Evolutionary conservation across 164 flowering plant species (phyloP), one percentile per base, ranked within the genome.

Genomic region (Nelumbo lutea): DNA sequence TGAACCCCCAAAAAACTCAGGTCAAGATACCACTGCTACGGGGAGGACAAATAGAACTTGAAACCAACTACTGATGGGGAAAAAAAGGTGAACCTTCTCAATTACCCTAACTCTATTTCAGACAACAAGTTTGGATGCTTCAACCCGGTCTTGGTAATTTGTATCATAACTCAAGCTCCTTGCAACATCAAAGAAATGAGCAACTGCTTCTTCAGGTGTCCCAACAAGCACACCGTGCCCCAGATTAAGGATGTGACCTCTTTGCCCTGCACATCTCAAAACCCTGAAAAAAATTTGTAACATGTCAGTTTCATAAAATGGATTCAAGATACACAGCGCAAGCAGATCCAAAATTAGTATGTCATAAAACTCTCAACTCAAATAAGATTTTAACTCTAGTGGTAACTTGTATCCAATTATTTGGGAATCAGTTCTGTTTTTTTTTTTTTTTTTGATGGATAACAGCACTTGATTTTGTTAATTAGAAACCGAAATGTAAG

Each of bases 171-270:
- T 75, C 68, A 91, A 75, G 81, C 88, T 89, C 76, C 86, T 89
- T 11, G 90, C 87, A 67, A 90, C 92, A 46, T 95, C 92, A 73
- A 94, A 94, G 83, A 94, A 94, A 80, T 91, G 97, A 42, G 88
- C 87, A 67, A 95, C 98, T 39, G 97, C 93, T 71, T 95, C 98
- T 80, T 95, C 98, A 46, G 98, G 98, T 40, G 98, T 95, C 70
- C 98, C 96, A 40, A 91, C 97, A 50, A 90, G 93, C 70, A 95
- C 97, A 40, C 98, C 98, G 65, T 95, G 98, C 43, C 98, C 98
- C 42, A 95, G 84, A 77, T 91, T 95, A 57, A 95, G 92, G 66
- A 95, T 91, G 79, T 95, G 98, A 2, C 98, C 92, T 48, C 72
- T 77, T 43, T 85, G 83, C 52, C 98, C 98, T 42, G 98, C 98